Evolutionary conservation across 2,329 filamentous ascomycete species (phyloP), one percentile per base, ranked within the genome.

Genomic region (Diaporthe citrichinensis): DNA sequence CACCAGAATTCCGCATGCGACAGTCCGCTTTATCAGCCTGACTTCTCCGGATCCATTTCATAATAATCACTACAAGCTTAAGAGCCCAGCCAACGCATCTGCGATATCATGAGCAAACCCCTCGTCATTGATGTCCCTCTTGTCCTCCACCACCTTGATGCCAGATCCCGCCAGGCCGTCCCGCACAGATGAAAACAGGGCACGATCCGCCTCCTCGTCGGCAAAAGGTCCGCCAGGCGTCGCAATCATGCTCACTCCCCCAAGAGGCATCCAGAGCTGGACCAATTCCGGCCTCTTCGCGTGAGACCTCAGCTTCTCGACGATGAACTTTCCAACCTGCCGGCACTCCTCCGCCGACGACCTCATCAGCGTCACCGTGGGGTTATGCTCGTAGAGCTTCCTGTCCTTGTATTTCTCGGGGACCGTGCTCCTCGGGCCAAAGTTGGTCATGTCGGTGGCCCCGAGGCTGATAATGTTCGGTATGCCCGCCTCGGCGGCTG

Each of bases 281-380:
- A 90, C 85, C 72, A 84, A 80, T 0, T 84, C 80, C 14, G 85
- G 84, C 23, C 84, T 78, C n/a, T 77, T 83, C 0, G 85, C 83
- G 67, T 83, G 80, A 0, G 79, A 79, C 51, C 78, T 85, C 51
- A 94, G 82, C 80, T 92, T 92, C 15, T 81, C 79, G 0, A 86
- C 88, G 57, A 94, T 89, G 69, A 90, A 90, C 0, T 80, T 78
- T 1, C 89, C 92, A n/a, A 94, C 86, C 58, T 84, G 80, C 34
- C 74, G 78, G 76, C 88, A 90, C 79, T 94, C 92, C 2, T 89
- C 86, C n/a, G 82, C 79, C 0, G 86, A 91, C 0, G 92, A 92
- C 31, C 93, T 84, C 87, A 94, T 90, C 44, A 95, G 79, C 0
- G 93, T 94, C 0, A 94, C 90, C 0, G 88, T 87, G 0, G 91